Percentiles rank a stretch among this genome's conserved stretches.
phyloP scores from a whole-genome alignment of 495 filamentous ascomycete species.

The Halenospora varia region DNA sequence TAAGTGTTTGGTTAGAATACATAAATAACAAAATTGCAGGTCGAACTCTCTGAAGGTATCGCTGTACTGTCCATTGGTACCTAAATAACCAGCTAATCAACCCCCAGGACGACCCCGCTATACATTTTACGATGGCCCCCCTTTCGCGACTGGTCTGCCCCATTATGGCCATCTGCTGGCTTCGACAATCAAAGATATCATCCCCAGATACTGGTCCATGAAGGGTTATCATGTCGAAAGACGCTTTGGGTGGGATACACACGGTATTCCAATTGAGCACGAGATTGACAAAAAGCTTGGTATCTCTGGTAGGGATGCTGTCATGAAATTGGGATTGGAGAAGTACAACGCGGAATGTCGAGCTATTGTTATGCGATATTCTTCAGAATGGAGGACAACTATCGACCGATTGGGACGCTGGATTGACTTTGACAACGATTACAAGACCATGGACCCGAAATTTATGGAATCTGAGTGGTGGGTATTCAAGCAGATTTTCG shows the following conservation, averaged over 20 bases:
- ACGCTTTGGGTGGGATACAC: conserved; percentile 79
- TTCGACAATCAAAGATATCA: conserved; percentile 96
- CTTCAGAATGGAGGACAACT: conserved; percentile 83
- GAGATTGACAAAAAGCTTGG: conserved; percentile 98
- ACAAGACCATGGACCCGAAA: conserved; percentile 93
- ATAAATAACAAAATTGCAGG: conserved; percentile 15
- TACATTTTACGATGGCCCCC: conserved; percentile 74
- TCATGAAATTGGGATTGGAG: conserved; percentile 80
- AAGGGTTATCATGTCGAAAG: conserved; percentile 85
- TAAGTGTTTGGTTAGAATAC: conserved; percentile 1
- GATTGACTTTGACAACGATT: conserved; percentile 98
- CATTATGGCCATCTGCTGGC: conserved; percentile 96
- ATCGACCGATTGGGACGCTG: conserved; percentile 90
- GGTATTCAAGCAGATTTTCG: conserved; percentile 90
- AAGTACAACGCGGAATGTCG: conserved; percentile 93
- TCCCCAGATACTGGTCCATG: conserved; percentile 97
- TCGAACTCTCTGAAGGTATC: conserved; percentile 53
- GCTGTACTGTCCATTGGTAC: neutral
- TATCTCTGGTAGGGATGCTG: conserved; percentile 83
- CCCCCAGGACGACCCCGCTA: conserved; percentile 55
- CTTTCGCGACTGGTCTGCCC: conserved; percentile 61
- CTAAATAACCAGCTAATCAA: neutral
- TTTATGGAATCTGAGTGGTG: conserved; percentile 98
- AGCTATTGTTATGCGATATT: conserved; percentile 91
- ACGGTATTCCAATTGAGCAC: conserved; percentile 93